phyloP scores from a whole-genome alignment of 257 asterid species.

The Penstemon barbatus region DNA sequence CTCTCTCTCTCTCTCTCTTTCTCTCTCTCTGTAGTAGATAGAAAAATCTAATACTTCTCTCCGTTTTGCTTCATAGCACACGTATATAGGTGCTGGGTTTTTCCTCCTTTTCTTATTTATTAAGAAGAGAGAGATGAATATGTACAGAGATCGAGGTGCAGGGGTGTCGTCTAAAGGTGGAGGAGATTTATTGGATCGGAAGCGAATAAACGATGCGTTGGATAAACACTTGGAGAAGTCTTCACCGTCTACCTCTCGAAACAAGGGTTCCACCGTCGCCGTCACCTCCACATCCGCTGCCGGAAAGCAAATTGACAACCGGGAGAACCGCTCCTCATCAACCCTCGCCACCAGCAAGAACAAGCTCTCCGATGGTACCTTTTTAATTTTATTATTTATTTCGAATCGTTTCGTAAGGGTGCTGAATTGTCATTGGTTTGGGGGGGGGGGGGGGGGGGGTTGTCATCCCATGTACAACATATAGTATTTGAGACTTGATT shows the following conservation, averaged over 20 bases:
- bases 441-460: too few relatives aligned
- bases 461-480: too few relatives aligned
- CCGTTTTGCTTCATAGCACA: slow-evolving; percentile 26
- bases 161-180: slow-evolving; percentile 73
- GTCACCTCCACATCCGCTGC: slow-evolving; percentile 60
- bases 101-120: neutral
- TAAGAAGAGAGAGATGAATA: slow-evolving; percentile 27
- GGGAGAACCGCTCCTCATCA: slow-evolving; percentile 53
- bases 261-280: slow-evolving; percentile 55
- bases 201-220: slow-evolving; percentile 88
- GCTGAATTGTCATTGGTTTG: neutral
- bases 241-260: slow-evolving; percentile 79
- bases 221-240: slow-evolving; percentile 94
- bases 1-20: slow-evolving; percentile 20
- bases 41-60: slow-evolving; percentile 43
- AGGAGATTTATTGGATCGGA: slow-evolving; percentile 88
- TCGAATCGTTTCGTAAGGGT: neutral
- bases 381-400: neutral
- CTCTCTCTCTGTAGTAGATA: slow-evolving; percentile 8
- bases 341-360: slow-evolving; percentile 51
- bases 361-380: slow-evolving; percentile 75
- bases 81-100: slow-evolving; percentile 27
- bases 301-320: slow-evolving; percentile 59
- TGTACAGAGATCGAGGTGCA: slow-evolving; percentile 84
- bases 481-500: neutral